A percentile compares a stretch with the other conserved stretches of the same genome.
Evolutionary conservation across 2,329 filamentous ascomycete species (phyloP).

Genomic region (Balansia obtecta): DNA sequence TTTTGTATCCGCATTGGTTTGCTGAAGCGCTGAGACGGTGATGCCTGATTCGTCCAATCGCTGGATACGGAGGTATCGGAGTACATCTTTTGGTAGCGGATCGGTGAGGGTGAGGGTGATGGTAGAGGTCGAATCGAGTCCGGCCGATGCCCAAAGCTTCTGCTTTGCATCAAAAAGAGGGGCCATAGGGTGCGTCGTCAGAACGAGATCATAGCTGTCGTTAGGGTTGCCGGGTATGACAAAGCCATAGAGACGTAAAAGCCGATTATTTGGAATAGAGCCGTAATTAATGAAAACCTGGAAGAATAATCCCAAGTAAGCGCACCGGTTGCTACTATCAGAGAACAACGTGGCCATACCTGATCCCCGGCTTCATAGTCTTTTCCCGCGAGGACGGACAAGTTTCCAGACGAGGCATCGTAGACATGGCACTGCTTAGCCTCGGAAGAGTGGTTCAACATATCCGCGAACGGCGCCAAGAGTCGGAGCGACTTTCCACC

Average conservation of each 20-base stretch:
- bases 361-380: constrained; percentile 22
- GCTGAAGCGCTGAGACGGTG: constrained; percentile 12
- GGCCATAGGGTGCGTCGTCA: constrained; percentile 20
- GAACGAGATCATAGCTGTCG: constrained; percentile 24
- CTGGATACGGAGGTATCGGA: constrained; percentile 25
- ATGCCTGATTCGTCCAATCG: constrained; percentile 18
- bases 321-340: no score
- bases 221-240: constrained; percentile 22
- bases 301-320: not conserved
- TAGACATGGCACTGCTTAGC: constrained; percentile 23
- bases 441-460: constrained; percentile 23
- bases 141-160: constrained; percentile 21
- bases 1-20: constrained; percentile 13
- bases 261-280: constrained; percentile 20
- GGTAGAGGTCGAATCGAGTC: constrained; percentile 18
- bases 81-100: constrained; percentile 20
- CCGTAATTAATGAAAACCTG: constrained; percentile 23
- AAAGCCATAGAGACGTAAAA: constrained; percentile 25
- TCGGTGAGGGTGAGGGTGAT: constrained; percentile 20
- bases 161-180: constrained; percentile 22
- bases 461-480: constrained; percentile 23
- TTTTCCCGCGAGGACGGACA: constrained; percentile 16
- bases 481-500: constrained; percentile 8
- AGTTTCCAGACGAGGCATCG: constrained; percentile 17
- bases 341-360: constrained; percentile 12